Base-by-base conservation (phyloP, 2,329 filamentous ascomycete genomes). In the Microsporum canis region DNA sequence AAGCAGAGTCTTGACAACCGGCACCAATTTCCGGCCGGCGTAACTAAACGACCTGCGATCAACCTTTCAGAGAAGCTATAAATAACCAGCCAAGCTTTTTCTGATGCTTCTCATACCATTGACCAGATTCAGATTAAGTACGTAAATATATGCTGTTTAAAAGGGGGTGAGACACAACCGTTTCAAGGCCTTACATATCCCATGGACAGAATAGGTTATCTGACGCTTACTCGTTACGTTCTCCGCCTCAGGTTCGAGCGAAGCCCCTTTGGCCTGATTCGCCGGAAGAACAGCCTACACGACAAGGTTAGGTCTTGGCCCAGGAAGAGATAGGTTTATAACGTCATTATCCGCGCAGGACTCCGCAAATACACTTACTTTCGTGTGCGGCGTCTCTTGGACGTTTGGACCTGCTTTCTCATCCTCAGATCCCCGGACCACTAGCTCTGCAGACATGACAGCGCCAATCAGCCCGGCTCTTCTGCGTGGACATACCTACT, bases 1-100 rank as follows among this genome's bases (percentile, higher is more conserved):
- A n/a, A n/a, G 36, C 14, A 55, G 14, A 23, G 23, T 12, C 33
- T 34, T 2, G 14, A 55, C 31, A 43, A 3, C 51, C 51, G n/a
- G 51, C 51, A 55, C 51, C 51, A 31, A 55, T 55, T 55, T 55
- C 51, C 51, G 51, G 51, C 51, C 51, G 51, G 5, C n/a, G n/a
- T 38, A 55, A 55, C 31, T 17, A 23, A 47, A 47, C 23, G 23
- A 5, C 51, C 14, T 55, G 29, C 51, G 33, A 34, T 55, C 31
- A 55, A 43, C n/a, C 14, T 3, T 23, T 34, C 6, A 10, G 23
- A 12, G 7, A 33, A 14, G 14, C 51, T 55, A 55, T 55, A 55
- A 55, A 55, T 55, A 55, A 31, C 51, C 33, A 55, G 31, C 39
- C 39, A 23, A 27, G 23, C 8, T 7, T 55, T 31, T 29, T 53